Evolutionary conservation across 1,284 basidiomycete species (phyloP).

Genomic region (Ganoderma boninense): DNA sequence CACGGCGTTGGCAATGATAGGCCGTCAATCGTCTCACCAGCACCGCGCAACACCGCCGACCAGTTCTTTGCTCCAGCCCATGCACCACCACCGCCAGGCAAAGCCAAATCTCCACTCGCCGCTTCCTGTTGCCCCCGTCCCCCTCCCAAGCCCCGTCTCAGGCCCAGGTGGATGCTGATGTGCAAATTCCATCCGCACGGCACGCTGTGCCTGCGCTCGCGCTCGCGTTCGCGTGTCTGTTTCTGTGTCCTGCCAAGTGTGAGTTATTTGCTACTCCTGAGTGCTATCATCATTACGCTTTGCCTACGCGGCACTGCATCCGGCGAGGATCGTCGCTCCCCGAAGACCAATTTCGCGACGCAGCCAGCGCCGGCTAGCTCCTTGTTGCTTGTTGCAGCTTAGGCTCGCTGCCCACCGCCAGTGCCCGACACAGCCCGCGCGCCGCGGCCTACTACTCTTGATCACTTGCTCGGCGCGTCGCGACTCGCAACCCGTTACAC

Average conservation of each 20-base stretch:
- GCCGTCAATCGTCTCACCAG: constrained; percentile 1
- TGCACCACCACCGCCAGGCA: neutral
- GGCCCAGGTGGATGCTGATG: neutral
- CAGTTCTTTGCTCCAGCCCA: too few relatives aligned
- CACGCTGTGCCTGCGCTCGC: neutral
- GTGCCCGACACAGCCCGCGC: too few relatives aligned
- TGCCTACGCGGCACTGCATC: neutral
- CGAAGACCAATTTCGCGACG: neutral
- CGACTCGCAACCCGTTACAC: too few relatives aligned
- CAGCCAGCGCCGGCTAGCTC: too few relatives aligned
- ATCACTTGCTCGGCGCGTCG: too few relatives aligned
- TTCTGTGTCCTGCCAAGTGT: neutral
- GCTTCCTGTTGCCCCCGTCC: too few relatives aligned
- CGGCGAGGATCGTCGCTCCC: neutral
- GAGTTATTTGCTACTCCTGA: neutral
- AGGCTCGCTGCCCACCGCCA: too few relatives aligned
- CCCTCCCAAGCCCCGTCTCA: neutral
- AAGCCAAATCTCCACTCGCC: neutral
- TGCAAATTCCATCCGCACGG: neutral
- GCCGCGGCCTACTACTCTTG: too few relatives aligned
- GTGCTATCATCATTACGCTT: neutral
- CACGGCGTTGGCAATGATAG: neutral
- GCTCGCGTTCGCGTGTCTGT: too few relatives aligned
- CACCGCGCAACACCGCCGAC: neutral
- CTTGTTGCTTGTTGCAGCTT: neutral